Evolutionary conservation across 1,284 basidiomycete species (phyloP).

Genomic region (Melampsora americana): DNA sequence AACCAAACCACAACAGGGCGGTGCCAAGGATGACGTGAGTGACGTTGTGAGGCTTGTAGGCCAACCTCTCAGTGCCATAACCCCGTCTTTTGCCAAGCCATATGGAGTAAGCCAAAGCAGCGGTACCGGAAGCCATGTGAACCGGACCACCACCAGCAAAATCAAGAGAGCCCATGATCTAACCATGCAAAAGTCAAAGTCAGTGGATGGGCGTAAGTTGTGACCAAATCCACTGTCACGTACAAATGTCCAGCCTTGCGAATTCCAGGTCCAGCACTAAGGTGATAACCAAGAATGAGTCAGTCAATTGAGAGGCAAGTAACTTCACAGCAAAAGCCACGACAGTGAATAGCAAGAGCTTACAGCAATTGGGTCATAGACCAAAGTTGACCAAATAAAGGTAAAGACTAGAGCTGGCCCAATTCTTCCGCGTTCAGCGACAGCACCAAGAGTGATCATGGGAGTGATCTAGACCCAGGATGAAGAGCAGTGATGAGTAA

Average conservation of each 20-base stretch:
- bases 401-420: constrained; percentile 83
- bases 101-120: constrained; percentile 50
- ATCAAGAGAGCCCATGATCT: constrained; percentile 52
- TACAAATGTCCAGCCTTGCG: constrained; percentile 51
- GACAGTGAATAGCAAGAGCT: constrained; percentile 29
- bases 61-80: constrained; percentile 55
- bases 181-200: no score
- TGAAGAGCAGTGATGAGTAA: background rate
- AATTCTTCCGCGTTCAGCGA: constrained; percentile 83
- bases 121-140: constrained; percentile 50
- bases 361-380: constrained; percentile 78
- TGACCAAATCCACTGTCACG: no score
- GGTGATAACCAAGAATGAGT: background rate
- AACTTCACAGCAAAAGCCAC: no score
- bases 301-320: background rate
- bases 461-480: constrained; percentile 57
- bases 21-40: constrained; percentile 56
- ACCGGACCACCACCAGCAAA: constrained; percentile 55
- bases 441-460: constrained; percentile 77
- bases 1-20: constrained; percentile 56
- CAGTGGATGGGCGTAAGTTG: no score
- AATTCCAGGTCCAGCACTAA: constrained; percentile 51
- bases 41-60: constrained; percentile 56
- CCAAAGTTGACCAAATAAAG: constrained; percentile 86
- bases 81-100: constrained; percentile 56